Evolutionary conservation across 768 basidiomycete species (phyloP).

Genomic region (Sutorius australiensis): DNA sequence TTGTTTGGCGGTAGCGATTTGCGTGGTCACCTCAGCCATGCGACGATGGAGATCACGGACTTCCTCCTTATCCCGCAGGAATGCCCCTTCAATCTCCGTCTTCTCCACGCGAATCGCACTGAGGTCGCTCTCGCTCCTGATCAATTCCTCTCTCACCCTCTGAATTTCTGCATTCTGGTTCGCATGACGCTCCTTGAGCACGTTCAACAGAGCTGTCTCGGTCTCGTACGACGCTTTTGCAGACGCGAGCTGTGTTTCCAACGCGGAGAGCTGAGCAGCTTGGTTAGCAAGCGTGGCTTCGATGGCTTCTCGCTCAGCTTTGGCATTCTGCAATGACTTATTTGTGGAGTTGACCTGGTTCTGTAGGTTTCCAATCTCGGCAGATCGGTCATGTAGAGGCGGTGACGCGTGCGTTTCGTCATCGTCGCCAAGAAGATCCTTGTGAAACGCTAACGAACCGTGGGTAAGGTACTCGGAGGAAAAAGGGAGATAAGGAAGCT

Average conservation of each 20-base stretch:
- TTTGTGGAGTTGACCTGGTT: constrained; percentile 83
- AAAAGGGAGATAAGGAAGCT: background rate
- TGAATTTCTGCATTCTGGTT: constrained; percentile 70
- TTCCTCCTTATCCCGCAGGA: constrained; percentile 93
- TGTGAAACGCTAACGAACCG: constrained; percentile 21
- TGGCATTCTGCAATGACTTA: constrained; percentile 60
- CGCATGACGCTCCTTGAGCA: constrained; percentile 64
- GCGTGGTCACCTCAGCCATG: constrained; percentile 76
- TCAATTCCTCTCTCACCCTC: constrained; percentile 72
- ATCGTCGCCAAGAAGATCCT: constrained; percentile 74
- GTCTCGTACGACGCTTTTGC: constrained; percentile 85
- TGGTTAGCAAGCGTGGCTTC: constrained; percentile 66
- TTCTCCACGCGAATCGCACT: constrained; percentile 88
- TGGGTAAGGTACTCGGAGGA: constrained; percentile 5
- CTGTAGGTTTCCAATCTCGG: constrained; percentile 82
- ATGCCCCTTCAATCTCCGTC: constrained; percentile 80
- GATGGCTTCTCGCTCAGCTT: constrained; percentile 59
- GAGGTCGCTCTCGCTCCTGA: constrained; percentile 87
- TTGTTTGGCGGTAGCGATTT: constrained; percentile 64
- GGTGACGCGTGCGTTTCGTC: constrained; percentile 45
- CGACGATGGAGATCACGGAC: constrained; percentile 77
- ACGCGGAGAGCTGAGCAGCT: constrained; percentile 67
- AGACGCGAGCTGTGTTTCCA: constrained; percentile 79
- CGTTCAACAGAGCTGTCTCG: constrained; percentile 66
- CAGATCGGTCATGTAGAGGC: constrained; percentile 67